Evolutionary conservation across 208 protist genomes (phyloP), one percentile per base, ranked within the genome.

Genomic region (Crithidia sp.): DNA sequence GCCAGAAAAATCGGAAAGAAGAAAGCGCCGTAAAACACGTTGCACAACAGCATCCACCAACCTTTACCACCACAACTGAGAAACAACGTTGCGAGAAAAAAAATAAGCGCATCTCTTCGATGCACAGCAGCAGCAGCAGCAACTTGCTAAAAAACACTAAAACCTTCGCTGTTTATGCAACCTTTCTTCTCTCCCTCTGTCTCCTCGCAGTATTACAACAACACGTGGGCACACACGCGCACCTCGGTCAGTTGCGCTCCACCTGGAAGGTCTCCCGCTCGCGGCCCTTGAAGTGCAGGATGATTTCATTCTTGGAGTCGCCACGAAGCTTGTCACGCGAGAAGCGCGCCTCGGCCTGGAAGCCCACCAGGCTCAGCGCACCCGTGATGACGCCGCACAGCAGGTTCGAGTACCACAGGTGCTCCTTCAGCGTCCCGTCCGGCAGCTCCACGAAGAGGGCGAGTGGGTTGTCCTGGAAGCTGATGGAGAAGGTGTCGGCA

Each of bases 391-490:
- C 98, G 37, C 98, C 98, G 75, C 97, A 99, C 16, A 99, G 82
- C 14, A 99, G 76, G 81, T 99, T 99, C 16, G 90, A 99, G 76
- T 99, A 99, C 76, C 88, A 96, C 47, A 99, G 84, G 53, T 76
- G 73, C 52, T 94, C 74, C 50, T 82, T 71, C 67, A 95, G 77
- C 52, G 90, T 88, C 3, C 96, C 81, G 2, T 98, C 97, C 4
- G 98, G 98, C 67, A 99, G 77, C 83, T 99, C 98, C 14, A 99
- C 98, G 79, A 99, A 99, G 36, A 98, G 87, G 16, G 86, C 88
- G 2, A 99, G 82, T 8, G 98, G 98, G 75, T 99, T 99, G 3
- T 99, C 97, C 2, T 98, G 85, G 65, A 99, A 92, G 7, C 90
- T 87, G 12, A 99, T 83, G 50, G 89, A 84, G 76, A 95, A 99